Percentiles rank a stretch among this genome's conserved stretches.
phyloP scores from a whole-genome alignment of 1,284 basidiomycete genomes.

The Austropuccinia psidii region DNA sequence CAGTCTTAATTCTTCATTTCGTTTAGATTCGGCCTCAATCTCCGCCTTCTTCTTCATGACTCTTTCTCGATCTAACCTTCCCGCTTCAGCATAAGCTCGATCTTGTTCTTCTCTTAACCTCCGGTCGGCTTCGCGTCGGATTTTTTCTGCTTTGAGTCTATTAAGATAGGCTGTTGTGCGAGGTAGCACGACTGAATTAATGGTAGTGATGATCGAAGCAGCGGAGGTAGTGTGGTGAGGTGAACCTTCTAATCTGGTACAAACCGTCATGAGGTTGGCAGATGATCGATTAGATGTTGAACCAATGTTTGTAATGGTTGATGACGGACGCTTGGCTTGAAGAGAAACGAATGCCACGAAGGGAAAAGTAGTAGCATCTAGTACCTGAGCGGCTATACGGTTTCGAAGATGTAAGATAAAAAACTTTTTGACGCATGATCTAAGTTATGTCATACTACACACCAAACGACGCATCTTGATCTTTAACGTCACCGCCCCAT shows the following conservation, averaged over 20 bases:
- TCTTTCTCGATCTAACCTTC: slow-evolving; percentile 19
- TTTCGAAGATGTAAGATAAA: background rate
- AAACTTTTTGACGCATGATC: background rate
- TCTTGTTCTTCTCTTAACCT: slow-evolving; percentile 26
- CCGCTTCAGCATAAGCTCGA: slow-evolving; percentile 30
- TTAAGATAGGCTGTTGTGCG: slow-evolving; percentile 1
- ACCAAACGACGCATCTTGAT: slow-evolving; percentile 22
- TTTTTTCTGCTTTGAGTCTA: slow-evolving; percentile 9
- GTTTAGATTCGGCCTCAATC: slow-evolving; percentile 1
- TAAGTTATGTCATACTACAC: background rate
- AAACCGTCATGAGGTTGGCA: slow-evolving; percentile 7
- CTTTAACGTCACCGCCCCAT: slow-evolving; percentile 30
- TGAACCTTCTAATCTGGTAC: slow-evolving; percentile 18
- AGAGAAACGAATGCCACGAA: slow-evolving; percentile 18
- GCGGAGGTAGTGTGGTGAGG: background rate
- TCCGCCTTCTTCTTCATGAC: slow-evolving; percentile 29
- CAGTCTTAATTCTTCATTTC: background rate
- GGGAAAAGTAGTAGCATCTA: slow-evolving; percentile 25
- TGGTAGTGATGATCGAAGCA: slow-evolving; percentile 1
- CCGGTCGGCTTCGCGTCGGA: slow-evolving; percentile 9
- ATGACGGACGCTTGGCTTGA: slow-evolving; percentile 19
- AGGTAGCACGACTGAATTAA: slow-evolving; percentile 4
- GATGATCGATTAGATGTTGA: background rate
- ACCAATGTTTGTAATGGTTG: background rate
- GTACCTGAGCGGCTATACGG: slow-evolving; percentile 7